Percentiles rank a stretch among this genome's conserved stretches.
phyloP scores from a whole-genome alignment of 768 basidiomycete species.

The Xerocomellus amylosporus region DNA sequence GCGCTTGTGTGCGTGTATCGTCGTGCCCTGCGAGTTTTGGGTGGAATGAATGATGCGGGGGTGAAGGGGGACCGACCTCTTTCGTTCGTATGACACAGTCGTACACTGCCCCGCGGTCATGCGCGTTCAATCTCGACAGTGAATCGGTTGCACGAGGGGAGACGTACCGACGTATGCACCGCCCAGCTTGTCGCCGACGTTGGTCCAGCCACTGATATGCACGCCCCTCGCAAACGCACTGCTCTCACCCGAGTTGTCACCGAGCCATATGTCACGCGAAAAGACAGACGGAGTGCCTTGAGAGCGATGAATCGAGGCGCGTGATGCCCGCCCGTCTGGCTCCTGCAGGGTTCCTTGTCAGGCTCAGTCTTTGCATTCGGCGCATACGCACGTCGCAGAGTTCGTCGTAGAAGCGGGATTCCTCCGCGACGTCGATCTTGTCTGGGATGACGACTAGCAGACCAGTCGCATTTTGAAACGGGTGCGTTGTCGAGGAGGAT shows the following conservation, averaged over 20 bases:
- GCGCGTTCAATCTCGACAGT: neutral
- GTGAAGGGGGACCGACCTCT: conserved; percentile 37
- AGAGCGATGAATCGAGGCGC: conserved; percentile 26
- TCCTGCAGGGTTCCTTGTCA: conserved; percentile 9
- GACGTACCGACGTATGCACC: conserved; percentile 62
- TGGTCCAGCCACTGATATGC: conserved; percentile 66
- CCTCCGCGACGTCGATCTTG: conserved; percentile 65
- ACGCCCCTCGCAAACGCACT: conserved; percentile 63
- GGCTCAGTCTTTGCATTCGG: neutral
- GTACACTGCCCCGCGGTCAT: conserved; percentile 44
- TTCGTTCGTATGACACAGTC: conserved; percentile 68
- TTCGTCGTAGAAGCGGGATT: conserved; percentile 65
- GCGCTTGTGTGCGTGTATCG: conserved; percentile 63
- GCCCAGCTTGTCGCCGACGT: conserved; percentile 63
- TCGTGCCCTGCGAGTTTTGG: conserved; percentile 44
- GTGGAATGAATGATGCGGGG: too few species aligned
- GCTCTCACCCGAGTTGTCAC: conserved; percentile 55
- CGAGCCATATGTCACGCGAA: conserved; percentile 69
- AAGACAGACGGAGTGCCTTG: conserved; percentile 51
- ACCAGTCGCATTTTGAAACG: conserved; percentile 45
- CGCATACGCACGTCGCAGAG: conserved; percentile 43
- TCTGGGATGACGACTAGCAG: conserved; percentile 55
- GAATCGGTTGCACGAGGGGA: too few species aligned
- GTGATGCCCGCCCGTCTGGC: conserved; percentile 21
- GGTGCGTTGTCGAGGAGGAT: conserved; percentile 29